Evolutionary conservation across 2,329 filamentous ascomycete genomes (phyloP).

Genomic region (Paramyrothecium sp.): DNA sequence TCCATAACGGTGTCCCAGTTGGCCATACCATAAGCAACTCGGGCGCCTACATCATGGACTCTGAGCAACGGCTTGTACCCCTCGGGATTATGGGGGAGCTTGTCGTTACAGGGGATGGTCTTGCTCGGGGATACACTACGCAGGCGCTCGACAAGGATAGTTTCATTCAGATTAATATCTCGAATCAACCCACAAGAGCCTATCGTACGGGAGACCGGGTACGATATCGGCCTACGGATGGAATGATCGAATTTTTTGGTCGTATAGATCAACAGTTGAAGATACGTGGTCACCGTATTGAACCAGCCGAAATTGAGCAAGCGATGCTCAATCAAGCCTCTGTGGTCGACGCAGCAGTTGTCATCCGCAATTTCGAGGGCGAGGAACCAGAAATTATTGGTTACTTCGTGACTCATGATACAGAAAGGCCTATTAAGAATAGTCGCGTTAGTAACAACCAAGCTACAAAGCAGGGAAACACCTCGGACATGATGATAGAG

Average conservation of each 20-base stretch:
- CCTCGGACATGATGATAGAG: background rate
- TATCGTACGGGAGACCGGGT: slow-evolving; percentile 50
- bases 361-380: slow-evolving; percentile 6
- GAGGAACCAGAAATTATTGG: slow-evolving; percentile 7
- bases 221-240: slow-evolving; percentile 33
- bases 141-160: background rate
- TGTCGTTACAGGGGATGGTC: slow-evolving; percentile 17
- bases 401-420: slow-evolving; percentile 7
- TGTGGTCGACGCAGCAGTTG: slow-evolving; percentile 14
- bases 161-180: slow-evolving; percentile 13
- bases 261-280: slow-evolving; percentile 59
- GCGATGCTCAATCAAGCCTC: slow-evolving; percentile 8
- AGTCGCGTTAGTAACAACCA: background rate
- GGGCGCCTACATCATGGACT: slow-evolving; percentile 20
- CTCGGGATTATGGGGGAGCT: slow-evolving; percentile 23
- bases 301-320: slow-evolving; percentile 32
- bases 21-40: slow-evolving; percentile 16
- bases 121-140: slow-evolving; percentile 8
- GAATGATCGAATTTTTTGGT: slow-evolving; percentile 41
- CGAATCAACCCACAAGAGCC: slow-evolving; percentile 4
- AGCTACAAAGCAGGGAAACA: background rate
- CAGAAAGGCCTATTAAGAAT: background rate
- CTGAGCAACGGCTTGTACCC: slow-evolving; percentile 16
- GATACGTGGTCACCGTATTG: slow-evolving; percentile 56
- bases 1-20: slow-evolving; percentile 14